These are phyloP conservation scores for Curvularia verruculosa DNA, from an alignment of 2,329 filamentous ascomycete genomes.

Conservation along the genomic window DNA sequence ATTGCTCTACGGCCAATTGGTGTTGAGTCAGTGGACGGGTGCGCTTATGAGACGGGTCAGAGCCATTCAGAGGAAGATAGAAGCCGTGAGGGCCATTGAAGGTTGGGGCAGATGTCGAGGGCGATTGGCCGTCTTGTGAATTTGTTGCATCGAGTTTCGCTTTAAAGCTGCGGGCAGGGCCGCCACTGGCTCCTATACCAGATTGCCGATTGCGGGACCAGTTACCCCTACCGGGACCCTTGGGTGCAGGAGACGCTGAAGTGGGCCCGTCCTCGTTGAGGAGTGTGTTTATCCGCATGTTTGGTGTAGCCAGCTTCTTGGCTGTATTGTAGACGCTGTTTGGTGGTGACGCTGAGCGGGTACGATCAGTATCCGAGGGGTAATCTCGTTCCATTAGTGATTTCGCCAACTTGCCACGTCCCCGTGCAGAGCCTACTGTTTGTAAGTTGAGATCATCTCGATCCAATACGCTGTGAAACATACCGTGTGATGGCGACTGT, in stretches of 20 bases:
- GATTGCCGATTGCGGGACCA: slow-evolving; percentile 52
- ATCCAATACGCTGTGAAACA: slow-evolving; percentile 1
- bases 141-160: slow-evolving; percentile 41
- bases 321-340: slow-evolving; percentile 48
- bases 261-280: slow-evolving; percentile 53
- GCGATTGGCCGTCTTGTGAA: slow-evolving; percentile 44
- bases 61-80: slow-evolving; percentile 60
- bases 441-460: not conserved
- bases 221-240: slow-evolving; percentile 57
- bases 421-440: slow-evolving; percentile 43
- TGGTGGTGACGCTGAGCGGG: slow-evolving; percentile 53
- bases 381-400: slow-evolving; percentile 46
- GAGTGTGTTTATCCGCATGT: slow-evolving; percentile 57
- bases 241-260: slow-evolving; percentile 41
- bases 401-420: slow-evolving; percentile 45
- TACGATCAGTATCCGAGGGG: slow-evolving; percentile 55
- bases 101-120: slow-evolving; percentile 39
- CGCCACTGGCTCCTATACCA: slow-evolving; percentile 14
- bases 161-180: slow-evolving; percentile 41
- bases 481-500: slow-evolving; percentile 50
- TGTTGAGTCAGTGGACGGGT: slow-evolving; percentile 79
- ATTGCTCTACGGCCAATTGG: slow-evolving; percentile 79
- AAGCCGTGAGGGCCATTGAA: slow-evolving; percentile 60
- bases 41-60: slow-evolving; percentile 55
- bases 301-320: slow-evolving; percentile 45